These are phyloP conservation scores for Jamesozyma piceae DNA, from an alignment of 805 yeast genomes.

Conservation along the genomic window DNA sequence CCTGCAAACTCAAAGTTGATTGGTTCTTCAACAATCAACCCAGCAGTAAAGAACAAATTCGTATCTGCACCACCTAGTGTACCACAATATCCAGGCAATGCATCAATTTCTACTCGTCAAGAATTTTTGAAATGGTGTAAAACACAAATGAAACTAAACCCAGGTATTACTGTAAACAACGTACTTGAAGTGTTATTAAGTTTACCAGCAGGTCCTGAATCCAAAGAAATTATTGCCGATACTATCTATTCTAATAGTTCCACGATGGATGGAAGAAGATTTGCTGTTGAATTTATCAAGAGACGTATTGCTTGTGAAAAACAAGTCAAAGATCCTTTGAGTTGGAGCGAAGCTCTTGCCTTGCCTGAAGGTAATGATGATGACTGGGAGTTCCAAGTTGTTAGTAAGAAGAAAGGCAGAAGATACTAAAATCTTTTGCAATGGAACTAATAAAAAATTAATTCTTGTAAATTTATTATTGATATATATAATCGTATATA, in stretches of 20 bases:
- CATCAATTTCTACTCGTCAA: constrained; percentile 39
- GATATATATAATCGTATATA: too few relatives aligned
- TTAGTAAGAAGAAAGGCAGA: constrained; percentile 49
- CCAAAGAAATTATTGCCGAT: constrained; percentile 81
- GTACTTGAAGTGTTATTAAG: constrained; percentile 71
- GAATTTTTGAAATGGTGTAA: constrained; percentile 70
- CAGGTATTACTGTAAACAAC: constrained; percentile 69
- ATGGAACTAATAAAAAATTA: too few relatives aligned
- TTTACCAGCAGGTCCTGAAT: constrained; percentile 66
- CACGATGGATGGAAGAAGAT: constrained; percentile 89
- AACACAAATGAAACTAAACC: constrained; percentile 54
- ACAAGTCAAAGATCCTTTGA: constrained; percentile 38
- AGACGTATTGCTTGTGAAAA: constrained; percentile 66
- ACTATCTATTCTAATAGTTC: constrained; percentile 82
- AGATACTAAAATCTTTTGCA: constrained; percentile 25
- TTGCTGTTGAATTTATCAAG: constrained; percentile 81
- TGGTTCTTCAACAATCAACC: constrained; percentile 26
- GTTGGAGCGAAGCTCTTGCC: constrained; percentile 67
- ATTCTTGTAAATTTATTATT: too few relatives aligned
- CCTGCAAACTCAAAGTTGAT: constrained; percentile 11
- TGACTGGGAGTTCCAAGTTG: constrained; percentile 60
- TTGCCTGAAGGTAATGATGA: constrained; percentile 36
- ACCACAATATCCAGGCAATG: constrained; percentile 21
- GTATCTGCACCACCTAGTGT: constrained; percentile 12
- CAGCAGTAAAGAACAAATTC: constrained; percentile 19